phyloP scores from a whole-genome alignment of 805 yeast genomes.

The Barnettozyma siamensis region DNA sequence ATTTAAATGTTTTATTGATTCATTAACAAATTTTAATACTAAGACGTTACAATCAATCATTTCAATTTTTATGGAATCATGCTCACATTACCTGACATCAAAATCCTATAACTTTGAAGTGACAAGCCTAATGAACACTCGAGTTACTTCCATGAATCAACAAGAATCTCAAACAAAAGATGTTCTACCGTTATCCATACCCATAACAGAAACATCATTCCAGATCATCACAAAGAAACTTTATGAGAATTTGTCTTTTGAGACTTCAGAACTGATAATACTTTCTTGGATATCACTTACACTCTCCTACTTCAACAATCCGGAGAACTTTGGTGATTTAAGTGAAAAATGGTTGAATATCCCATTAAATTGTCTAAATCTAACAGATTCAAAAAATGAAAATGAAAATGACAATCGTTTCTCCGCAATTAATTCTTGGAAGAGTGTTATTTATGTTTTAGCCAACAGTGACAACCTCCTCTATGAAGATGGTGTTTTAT shows the following conservation, averaged over 20 bases:
- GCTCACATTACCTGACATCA: constrained; percentile 12
- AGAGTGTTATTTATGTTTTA: constrained; percentile 3
- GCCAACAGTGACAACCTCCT: not conserved
- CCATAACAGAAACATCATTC: constrained; percentile 6
- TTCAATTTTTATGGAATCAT: constrained; percentile 1
- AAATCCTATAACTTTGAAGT: constrained; percentile 19
- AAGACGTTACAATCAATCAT: constrained; percentile 12
- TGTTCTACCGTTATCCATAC: constrained; percentile 7
- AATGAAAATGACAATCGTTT: not conserved
- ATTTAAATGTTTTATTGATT: constrained; percentile 10
- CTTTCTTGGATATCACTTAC: constrained; percentile 21
- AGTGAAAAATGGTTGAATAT: constrained; percentile 5
- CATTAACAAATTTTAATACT: not conserved
- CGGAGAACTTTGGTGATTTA: constrained; percentile 2
- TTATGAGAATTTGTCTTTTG: not conserved
- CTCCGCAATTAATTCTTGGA: constrained; percentile 6
- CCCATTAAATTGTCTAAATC: not conserved
- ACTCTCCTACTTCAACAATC: constrained; percentile 11
- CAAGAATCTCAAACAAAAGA: not conserved
- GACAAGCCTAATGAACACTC: constrained; percentile 8
- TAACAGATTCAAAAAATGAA: not conserved
- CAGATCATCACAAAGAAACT: constrained; percentile 1
- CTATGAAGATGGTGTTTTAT: not conserved
- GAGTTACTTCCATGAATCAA: not conserved
- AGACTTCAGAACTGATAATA: constrained; percentile 4